Evolutionary conservation across 768 basidiomycete species (phyloP).

Genomic region (Podaxis rugospora): DNA sequence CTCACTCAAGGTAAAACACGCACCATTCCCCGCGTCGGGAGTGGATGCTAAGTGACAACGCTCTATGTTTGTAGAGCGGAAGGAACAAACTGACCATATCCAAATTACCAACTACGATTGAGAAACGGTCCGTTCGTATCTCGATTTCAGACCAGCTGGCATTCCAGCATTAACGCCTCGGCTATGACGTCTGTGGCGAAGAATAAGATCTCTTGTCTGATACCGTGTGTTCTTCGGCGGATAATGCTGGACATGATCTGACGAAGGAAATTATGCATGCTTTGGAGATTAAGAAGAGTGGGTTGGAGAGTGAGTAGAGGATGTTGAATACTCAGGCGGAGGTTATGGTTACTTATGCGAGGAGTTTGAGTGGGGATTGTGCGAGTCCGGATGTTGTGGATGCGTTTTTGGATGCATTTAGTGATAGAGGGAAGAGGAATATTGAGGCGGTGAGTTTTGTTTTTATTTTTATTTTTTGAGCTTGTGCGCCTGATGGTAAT

Average conservation of each 20-base stretch:
- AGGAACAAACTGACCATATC: conserved; percentile 47
- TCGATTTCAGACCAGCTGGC: conserved; percentile 35
- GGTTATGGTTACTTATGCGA: conserved; percentile 40
- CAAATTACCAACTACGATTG: conserved; percentile 44
- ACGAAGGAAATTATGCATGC: conserved; percentile 27
- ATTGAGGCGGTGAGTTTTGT: conserved; percentile 23
- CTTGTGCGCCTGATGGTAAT: too few species aligned
- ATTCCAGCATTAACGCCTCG: too few species aligned
- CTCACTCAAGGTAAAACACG: conserved; percentile 37
- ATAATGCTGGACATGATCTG: conserved; percentile 16
- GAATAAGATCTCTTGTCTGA: conserved; percentile 34
- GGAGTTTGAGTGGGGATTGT: conserved; percentile 40
- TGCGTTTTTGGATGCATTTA: conserved; percentile 37
- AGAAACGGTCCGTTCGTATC: conserved; percentile 48
- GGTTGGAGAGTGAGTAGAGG: conserved; percentile 32
- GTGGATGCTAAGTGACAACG: not conserved
- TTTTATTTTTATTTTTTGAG: not conserved
- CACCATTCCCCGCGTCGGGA: not conserved
- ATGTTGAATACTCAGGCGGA: conserved; percentile 37
- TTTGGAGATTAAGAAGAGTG: conserved; percentile 29
- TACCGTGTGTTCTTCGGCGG: conserved; percentile 40
- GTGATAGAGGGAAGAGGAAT: conserved; percentile 31
- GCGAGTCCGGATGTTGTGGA: conserved; percentile 32
- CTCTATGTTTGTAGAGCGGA: conserved; percentile 34
- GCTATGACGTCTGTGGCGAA: not conserved